These are phyloP conservation scores for Phlebiopsis gigantea DNA, from an alignment of 768 basidiomycete species.

Conservation along the genomic window DNA sequence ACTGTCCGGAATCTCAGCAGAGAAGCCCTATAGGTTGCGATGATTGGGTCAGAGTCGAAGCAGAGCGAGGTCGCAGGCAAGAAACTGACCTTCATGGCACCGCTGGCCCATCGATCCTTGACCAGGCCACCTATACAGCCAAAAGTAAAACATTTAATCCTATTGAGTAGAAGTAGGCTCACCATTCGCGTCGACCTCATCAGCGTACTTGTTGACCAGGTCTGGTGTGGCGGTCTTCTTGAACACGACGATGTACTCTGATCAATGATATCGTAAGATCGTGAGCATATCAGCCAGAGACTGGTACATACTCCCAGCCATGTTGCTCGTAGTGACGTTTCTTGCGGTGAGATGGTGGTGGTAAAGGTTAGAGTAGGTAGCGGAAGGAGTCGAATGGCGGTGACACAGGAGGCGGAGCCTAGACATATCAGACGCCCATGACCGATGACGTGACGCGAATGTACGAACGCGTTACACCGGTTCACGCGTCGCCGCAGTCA, in stretches of 20 bases:
- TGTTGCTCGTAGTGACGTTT: neutral
- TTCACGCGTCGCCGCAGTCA: neutral
- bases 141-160: neutral
- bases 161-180: neutral
- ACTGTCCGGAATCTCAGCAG: slow-evolving; percentile 32
- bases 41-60: neutral
- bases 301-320: slow-evolving; percentile 6
- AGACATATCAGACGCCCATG: neutral
- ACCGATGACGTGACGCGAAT: neutral
- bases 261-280: neutral
- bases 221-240: slow-evolving; percentile 38
- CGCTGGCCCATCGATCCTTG: slow-evolving; percentile 28
- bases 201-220: slow-evolving; percentile 36
- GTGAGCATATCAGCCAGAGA: neutral
- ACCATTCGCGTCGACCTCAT: slow-evolving; percentile 36
- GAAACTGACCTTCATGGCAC: slow-evolving; percentile 31
- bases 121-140: slow-evolving; percentile 37
- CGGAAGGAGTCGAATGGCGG: neutral
- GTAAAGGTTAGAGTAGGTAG: neutral
- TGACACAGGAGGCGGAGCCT: neutral
- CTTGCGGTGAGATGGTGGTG: neutral
- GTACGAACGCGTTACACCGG: neutral
- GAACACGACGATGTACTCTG: slow-evolving; percentile 55
- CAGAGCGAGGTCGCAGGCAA: neutral
- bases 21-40: slow-evolving; percentile 33